Conservation (phyloP, 495 filamentous ascomycete species). For the Aspergillus conjunctus region DNA sequence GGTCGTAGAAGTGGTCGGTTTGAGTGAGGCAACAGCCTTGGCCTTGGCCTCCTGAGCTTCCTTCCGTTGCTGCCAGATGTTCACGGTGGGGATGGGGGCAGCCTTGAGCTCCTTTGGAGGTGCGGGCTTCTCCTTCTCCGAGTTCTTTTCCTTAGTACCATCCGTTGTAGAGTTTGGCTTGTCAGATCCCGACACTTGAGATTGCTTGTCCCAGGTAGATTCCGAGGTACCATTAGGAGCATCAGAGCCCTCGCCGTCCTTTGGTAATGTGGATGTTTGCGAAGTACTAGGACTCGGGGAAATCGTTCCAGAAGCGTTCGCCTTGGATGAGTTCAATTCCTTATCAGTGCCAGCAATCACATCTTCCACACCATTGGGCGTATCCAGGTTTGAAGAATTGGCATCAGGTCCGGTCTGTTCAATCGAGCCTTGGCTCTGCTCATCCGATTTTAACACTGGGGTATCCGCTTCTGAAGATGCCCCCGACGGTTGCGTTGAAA, state of each 20-base stretch:
- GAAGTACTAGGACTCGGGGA: constrained; percentile 69
- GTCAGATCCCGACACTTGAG: constrained; percentile 53
- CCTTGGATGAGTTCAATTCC: constrained; percentile 38
- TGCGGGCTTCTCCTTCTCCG: constrained; percentile 52
- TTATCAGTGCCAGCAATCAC: constrained; percentile 28
- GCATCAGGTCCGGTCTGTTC: constrained; percentile 23
- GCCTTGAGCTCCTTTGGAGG: constrained; percentile 71
- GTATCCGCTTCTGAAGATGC: constrained; percentile 36
- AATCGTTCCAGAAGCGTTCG: constrained; percentile 58
- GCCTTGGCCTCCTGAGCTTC: constrained; percentile 69
- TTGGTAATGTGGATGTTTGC: constrained; percentile 61
- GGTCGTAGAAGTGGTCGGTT: constrained; percentile 25
- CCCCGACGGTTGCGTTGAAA: constrained; percentile 45
- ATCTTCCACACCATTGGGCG: constrained; percentile 33
- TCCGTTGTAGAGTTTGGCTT: constrained; percentile 36
- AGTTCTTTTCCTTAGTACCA: constrained; percentile 42
- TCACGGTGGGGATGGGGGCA: constrained; percentile 78
- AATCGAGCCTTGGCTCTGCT: constrained; percentile 27
- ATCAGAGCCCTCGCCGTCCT: constrained; percentile 71
- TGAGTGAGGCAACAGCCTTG: constrained; percentile 50
- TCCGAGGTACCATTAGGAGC: constrained; percentile 66
- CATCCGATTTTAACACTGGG: constrained; percentile 33
- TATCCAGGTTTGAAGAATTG: constrained; percentile 31
- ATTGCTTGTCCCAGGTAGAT: constrained; percentile 67
- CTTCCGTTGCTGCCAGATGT: constrained; percentile 78